A percentile compares a stretch with the other conserved stretches of the same genome.
Evolutionary conservation across 371 early-diverging fungal species (phyloP).

Genomic region (Capillidium heterosporum): DNA sequence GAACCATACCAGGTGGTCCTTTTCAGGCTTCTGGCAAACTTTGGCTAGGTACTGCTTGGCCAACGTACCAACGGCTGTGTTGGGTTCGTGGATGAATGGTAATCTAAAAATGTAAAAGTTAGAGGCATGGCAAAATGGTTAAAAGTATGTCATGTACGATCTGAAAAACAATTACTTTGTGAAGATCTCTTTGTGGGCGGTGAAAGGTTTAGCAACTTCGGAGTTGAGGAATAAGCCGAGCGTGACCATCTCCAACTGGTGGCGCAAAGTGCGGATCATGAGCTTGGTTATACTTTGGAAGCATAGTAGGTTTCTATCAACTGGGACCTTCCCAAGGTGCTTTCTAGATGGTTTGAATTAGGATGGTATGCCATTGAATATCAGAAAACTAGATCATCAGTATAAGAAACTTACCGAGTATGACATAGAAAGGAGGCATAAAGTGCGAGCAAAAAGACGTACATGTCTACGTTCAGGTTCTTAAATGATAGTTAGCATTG

Average conservation of each 20-base stretch:
- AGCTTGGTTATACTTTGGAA: constrained; percentile 48
- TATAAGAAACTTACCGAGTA: constrained; percentile 15
- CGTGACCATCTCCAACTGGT: constrained; percentile 34
- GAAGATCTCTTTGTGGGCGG: constrained; percentile 27
- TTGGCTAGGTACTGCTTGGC: constrained; percentile 24
- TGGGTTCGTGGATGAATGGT: constrained; percentile 26
- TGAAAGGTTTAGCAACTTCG: constrained; percentile 24
- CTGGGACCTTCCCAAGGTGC: constrained; percentile 37
- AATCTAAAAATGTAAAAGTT: too few species aligned
- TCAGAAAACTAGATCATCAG: neutral
- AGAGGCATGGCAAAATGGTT: neutral
- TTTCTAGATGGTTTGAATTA: constrained; percentile 14
- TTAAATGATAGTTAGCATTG: constrained; percentile 1
- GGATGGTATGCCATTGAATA: too few species aligned
- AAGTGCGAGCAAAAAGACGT: constrained; percentile 28
- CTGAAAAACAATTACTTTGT: constrained; percentile 14
- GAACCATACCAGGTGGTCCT: neutral
- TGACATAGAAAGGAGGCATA: constrained; percentile 29
- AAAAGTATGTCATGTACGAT: neutral
- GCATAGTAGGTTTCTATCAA: constrained; percentile 50
- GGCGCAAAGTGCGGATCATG: constrained; percentile 35
- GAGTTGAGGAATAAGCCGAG: constrained; percentile 30
- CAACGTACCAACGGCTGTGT: constrained; percentile 30
- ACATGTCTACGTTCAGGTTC: constrained; percentile 18
- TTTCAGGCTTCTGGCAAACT: constrained; percentile 5